Conservation (phyloP, 257 asterid genomes). For the Fraxinus americana region DNA sequence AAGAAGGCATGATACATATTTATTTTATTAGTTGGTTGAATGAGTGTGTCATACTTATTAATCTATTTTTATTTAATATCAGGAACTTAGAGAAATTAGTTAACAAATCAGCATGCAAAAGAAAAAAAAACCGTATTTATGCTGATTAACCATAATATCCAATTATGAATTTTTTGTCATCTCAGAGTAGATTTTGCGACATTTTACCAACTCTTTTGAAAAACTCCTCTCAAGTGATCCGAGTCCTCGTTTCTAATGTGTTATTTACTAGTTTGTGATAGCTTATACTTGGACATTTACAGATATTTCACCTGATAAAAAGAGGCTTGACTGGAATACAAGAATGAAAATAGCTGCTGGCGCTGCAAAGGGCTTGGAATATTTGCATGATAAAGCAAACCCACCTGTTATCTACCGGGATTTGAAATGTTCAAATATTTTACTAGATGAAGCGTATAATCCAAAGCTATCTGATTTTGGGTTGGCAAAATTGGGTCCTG, state of each 20-base stretch:
- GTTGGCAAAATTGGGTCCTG: slow-evolving; percentile 26
- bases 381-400: slow-evolving; percentile 23
- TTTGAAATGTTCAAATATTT: slow-evolving; percentile 20
- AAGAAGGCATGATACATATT: background rate
- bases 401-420: slow-evolving; percentile 26
- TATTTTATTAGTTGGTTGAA: background rate
- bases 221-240: background rate
- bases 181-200: background rate
- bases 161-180: background rate
- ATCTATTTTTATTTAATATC: background rate
- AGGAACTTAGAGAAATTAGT: background rate
- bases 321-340: slow-evolving; percentile 25
- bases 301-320: slow-evolving; percentile 20
- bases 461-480: slow-evolving; percentile 21
- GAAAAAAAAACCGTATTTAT: background rate
- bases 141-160: background rate
- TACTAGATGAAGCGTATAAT: slow-evolving; percentile 6
- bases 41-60: background rate
- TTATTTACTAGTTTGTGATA: background rate
- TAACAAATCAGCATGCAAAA: background rate
- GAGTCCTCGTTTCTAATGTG: background rate
- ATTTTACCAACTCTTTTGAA: background rate
- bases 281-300: background rate
- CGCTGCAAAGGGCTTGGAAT: slow-evolving; percentile 28
- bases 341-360: slow-evolving; percentile 27